Base-by-base conservation (phyloP, 2,329 filamentous ascomycete genomes). In the Fusarium dimerum region DNA sequence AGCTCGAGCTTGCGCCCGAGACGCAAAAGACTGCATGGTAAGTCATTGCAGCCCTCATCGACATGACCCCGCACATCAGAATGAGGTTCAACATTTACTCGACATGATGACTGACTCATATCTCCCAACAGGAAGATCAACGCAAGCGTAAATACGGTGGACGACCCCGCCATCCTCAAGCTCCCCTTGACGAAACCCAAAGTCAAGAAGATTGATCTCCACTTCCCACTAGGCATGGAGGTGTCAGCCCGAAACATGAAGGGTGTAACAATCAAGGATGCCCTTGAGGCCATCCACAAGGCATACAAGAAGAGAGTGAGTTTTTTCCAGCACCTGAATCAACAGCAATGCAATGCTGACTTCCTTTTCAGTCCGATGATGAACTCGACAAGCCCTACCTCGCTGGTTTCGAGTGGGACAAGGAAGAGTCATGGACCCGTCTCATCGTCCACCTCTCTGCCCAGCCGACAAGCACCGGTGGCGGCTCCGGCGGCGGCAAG, bases 261-360 rank as follows among this genome's bases (percentile, higher is more conserved):
- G 75, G 93, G 93, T 51, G 92, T 97, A 63, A 97, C 93, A 51
- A 93, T 97, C 81, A 97, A 97, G 80, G 93, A 97, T 74, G 92
- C 92, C 52, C 72, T 96, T 72, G 92, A 97, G 73, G 93, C 91
- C 67, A 97, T 97, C 76, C 81, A 96, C 82, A 97, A 96, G 81
- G 84, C 89, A 65, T 96, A 90, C 81, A 96, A 95, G 84, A 97
- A 97, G 85, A 88, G 92, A 84, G 93, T 92, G 75, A 65, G 85
- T 73, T 15, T 38, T 42, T 34, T 29, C 30, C 18, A 34, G 45
- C 13, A 15, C 29, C 29, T 34, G 7, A 44, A 39, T 20, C 40
- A 41, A 11, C 9, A n/a, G 11, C 10, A 2, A 15, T 18, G 26
- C 48, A 49, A 29, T 20, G 26, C 41, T 60, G 40, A 57, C 47